These are phyloP conservation scores for Phalaenopsis hybrid DNA, from an alignment of 116 monocot genomes.

Conservation along the genomic window DNA sequence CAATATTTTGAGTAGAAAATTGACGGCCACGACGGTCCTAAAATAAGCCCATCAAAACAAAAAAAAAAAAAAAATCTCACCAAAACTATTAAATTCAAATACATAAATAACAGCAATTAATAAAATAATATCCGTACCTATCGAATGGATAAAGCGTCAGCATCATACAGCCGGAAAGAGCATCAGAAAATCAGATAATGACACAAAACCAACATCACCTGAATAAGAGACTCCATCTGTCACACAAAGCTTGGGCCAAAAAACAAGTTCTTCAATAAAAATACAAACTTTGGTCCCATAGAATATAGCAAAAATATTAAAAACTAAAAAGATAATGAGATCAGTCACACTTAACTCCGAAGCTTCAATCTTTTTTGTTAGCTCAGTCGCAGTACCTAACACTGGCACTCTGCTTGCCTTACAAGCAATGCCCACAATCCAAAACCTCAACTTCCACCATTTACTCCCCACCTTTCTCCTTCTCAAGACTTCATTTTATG, in stretches of 20 bases:
- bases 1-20: too few species aligned
- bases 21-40: too few species aligned
- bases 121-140: not conserved
- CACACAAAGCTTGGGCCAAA: not conserved
- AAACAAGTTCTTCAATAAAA: not conserved
- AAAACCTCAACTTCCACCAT: slow-evolving; percentile 24
- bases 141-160: not conserved
- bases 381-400: slow-evolving; percentile 21
- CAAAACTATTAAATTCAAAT: too few species aligned
- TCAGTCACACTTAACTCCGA: too few species aligned
- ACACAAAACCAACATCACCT: slow-evolving; percentile 19
- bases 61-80: too few species aligned
- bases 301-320: not conserved
- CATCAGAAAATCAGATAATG: not conserved
- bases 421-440: slow-evolving; percentile 33
- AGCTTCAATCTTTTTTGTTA: too few species aligned
- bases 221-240: slow-evolving; percentile 26
- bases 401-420: slow-evolving; percentile 34
- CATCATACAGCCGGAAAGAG: not conserved
- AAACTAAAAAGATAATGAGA: not conserved
- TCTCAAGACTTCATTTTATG: not conserved
- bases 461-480: slow-evolving; percentile 5
- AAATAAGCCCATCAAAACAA: too few species aligned
- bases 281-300: not conserved
- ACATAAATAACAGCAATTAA: too few species aligned